These are phyloP conservation scores for Lepraria neglecta DNA, from an alignment of 495 filamentous ascomycete species.

Conservation along the genomic window DNA sequence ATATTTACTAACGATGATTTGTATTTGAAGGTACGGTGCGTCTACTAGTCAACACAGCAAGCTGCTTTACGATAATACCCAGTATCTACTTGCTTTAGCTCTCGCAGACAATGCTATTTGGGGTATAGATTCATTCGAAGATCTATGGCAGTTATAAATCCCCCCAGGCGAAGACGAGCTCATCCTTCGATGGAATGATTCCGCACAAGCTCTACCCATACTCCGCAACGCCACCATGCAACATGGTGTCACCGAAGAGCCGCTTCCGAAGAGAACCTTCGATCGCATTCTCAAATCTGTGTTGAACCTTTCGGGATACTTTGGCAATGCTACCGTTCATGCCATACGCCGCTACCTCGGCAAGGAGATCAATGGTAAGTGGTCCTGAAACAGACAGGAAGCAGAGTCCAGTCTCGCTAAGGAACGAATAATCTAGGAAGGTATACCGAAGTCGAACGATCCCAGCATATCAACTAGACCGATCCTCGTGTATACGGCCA, in stretches of 20 bases:
- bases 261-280: neutral
- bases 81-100: no score
- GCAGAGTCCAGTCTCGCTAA: neutral
- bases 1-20: neutral
- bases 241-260: conserved; percentile 6
- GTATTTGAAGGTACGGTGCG: no score
- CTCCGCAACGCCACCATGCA: conserved; percentile 10
- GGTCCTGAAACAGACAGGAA: conserved; percentile 3
- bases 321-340: conserved; percentile 3
- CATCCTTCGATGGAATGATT: conserved; percentile 16
- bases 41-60: no score
- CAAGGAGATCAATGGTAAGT: no score
- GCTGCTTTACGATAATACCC: no score
- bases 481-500: neutral
- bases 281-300: conserved; percentile 13
- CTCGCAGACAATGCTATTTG: no score
- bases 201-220: conserved; percentile 6
- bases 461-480: no score
- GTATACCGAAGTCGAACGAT: neutral
- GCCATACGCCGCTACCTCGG: conserved; percentile 9
- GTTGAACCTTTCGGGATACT: conserved; percentile 15
- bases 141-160: conserved; percentile 12
- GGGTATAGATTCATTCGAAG: no score
- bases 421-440: neutral
- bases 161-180: conserved; percentile 13